Conservation (phyloP, 306 rosid species). For the Herpetospermum pedunculosum region DNA sequence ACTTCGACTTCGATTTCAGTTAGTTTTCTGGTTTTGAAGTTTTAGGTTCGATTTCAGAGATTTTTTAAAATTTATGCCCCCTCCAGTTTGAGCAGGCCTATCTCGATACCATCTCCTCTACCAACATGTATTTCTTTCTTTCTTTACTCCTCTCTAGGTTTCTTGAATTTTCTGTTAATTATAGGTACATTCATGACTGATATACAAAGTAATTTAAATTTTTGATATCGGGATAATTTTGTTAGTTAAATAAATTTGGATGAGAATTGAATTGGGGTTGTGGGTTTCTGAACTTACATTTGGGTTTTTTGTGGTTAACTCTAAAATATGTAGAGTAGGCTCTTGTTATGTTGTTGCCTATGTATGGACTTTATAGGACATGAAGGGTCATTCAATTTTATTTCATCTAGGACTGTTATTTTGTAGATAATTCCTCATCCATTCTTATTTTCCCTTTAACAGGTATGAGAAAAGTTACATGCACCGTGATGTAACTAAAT, state of each 20-base stretch:
- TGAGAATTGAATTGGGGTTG: neutral
- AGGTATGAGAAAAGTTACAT: constrained; percentile 98
- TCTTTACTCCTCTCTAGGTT: neutral
- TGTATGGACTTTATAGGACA: neutral
- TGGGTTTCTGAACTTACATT: neutral
- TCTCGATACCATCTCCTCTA: constrained; percentile 80
- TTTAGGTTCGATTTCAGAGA: too few species aligned
- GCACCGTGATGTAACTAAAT: constrained; percentile 97
- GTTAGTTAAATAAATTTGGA: neutral
- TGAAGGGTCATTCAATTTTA: neutral
- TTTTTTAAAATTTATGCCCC: too few species aligned
- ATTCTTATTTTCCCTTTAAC: neutral
- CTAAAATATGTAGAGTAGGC: neutral
- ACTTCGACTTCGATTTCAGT: too few species aligned
- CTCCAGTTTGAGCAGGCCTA: constrained; percentile 95
- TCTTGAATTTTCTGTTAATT: neutral
- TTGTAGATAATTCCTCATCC: neutral
- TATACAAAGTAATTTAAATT: neutral
- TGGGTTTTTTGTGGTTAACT: neutral
- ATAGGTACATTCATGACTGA: neutral
- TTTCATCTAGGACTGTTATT: too few species aligned
- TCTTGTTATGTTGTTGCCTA: neutral
- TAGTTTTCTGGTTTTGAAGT: too few species aligned
- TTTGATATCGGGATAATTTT: too few species aligned
- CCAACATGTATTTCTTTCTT: constrained; percentile 40